Conservation (phyloP, 2,329 filamentous ascomycete species). For the Aschersonia sp. region DNA sequence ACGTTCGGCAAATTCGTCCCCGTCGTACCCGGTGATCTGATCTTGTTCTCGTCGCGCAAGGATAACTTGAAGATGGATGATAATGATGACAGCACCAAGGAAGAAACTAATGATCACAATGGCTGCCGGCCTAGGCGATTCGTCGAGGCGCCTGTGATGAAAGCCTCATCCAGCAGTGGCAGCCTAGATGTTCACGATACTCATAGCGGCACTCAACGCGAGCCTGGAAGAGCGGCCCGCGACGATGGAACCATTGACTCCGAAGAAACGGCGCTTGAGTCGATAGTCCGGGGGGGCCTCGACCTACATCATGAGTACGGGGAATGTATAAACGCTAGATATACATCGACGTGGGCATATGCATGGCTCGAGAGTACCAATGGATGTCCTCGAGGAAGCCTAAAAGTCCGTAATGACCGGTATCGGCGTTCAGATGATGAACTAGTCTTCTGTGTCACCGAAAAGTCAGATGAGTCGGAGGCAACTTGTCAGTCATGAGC, state of each 20-base stretch:
- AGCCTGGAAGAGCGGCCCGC: not conserved
- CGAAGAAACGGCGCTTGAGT: constrained; percentile 16
- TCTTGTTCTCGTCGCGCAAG: not conserved
- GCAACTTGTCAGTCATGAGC: too few relatives aligned
- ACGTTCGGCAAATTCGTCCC: too few relatives aligned
- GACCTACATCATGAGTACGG: constrained; percentile 8
- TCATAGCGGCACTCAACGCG: too few relatives aligned
- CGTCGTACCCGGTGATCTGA: not conserved
- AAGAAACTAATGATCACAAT: constrained; percentile 16
- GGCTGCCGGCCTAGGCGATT: constrained; percentile 12
- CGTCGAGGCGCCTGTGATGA: constrained; percentile 11
- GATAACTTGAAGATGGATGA: constrained; percentile 10
- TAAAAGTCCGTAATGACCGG: too few relatives aligned
- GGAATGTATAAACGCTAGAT: too few relatives aligned
- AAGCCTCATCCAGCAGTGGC: constrained; percentile 1
- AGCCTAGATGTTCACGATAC: too few relatives aligned
- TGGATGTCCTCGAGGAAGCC: too few relatives aligned
- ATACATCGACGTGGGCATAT: too few relatives aligned
- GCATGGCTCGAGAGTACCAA: too few relatives aligned
- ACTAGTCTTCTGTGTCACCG: too few relatives aligned
- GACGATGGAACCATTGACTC: constrained; percentile 12
- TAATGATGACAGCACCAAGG: constrained; percentile 11
- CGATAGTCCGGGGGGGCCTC: constrained; percentile 13
- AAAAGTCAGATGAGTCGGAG: too few relatives aligned
- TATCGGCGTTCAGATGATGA: too few relatives aligned